phyloP scores from a whole-genome alignment of 345 rosid genomes.

The Sisymbrium irio region DNA sequence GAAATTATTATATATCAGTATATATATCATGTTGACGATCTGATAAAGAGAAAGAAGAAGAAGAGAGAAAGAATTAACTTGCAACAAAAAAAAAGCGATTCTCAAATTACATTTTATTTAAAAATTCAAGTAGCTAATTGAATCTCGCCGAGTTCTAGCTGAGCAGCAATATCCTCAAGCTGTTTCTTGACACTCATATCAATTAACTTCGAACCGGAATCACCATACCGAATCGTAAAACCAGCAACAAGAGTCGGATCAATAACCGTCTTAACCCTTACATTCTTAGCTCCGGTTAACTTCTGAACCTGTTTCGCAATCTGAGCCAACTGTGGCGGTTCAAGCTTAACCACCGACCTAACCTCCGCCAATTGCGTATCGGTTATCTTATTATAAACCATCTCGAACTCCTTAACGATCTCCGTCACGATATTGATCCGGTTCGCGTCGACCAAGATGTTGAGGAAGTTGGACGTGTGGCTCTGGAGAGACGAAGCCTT shows the following conservation, averaged over 20 bases:
- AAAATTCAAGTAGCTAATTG: conserved; percentile 52
- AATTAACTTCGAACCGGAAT: conserved; percentile 71
- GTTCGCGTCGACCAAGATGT: conserved; percentile 63
- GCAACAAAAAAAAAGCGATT: neutral
- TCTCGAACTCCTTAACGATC: conserved; percentile 72
- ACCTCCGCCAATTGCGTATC: conserved; percentile 79
- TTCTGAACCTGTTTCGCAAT: conserved; percentile 93
- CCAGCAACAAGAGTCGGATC: conserved; percentile 89
- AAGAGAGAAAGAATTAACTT: neutral
- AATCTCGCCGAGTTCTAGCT: conserved; percentile 78
- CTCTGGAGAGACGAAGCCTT: conserved; percentile 49
- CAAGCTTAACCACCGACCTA: conserved; percentile 76
- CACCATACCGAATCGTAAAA: conserved; percentile 81
- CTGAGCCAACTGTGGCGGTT: conserved; percentile 76
- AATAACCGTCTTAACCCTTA: conserved; percentile 72
- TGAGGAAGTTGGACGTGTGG: conserved; percentile 63
- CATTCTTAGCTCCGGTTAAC: conserved; percentile 79
- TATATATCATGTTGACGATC: conserved; percentile 11
- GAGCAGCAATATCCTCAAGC: conserved; percentile 78
- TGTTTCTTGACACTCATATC: conserved; percentile 98
- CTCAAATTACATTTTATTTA: neutral
- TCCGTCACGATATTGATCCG: conserved; percentile 59
- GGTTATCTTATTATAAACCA: conserved; percentile 58
- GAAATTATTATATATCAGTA: conserved; percentile 10
- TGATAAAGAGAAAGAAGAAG: neutral